phyloP scores from a whole-genome alignment of 805 yeast genomes.

The Hanseniaspora guilliermondii region DNA sequence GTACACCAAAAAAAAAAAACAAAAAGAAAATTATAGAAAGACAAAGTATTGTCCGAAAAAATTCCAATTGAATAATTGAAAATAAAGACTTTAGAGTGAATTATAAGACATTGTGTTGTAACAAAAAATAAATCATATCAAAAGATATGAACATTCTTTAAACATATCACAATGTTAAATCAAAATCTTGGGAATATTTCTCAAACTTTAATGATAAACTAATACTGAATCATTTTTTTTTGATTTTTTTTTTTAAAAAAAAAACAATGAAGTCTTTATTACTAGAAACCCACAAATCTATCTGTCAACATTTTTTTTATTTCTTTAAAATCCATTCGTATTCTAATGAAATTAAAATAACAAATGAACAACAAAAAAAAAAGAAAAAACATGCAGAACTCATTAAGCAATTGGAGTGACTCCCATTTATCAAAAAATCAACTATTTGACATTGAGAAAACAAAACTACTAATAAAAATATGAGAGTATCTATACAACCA shows the following conservation, averaged over 20 bases:
- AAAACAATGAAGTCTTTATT: neutral
- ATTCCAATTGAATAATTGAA: too few relatives aligned
- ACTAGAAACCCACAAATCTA: neutral
- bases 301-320: too few relatives aligned
- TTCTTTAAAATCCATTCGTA: neutral
- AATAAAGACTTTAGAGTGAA: too few relatives aligned
- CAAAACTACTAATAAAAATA: neutral
- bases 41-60: too few relatives aligned
- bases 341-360: too few relatives aligned
- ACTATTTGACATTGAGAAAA: neutral
- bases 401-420: neutral
- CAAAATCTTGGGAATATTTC: neutral
- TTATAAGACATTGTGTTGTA: too few relatives aligned
- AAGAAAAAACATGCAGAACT: neutral
- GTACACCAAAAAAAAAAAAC: too few relatives aligned
- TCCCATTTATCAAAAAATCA: neutral
- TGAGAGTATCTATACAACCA: neutral
- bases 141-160: too few relatives aligned
- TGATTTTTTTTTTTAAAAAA: neutral
- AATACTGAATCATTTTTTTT: neutral
- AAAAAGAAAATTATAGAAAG: too few relatives aligned
- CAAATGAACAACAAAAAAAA: too few relatives aligned
- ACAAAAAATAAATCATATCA: too few relatives aligned
- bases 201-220: neutral
- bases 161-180: too few relatives aligned